phyloP scores from a whole-genome alignment of 345 rosid genomes.

The Gossypium mustelinum region DNA sequence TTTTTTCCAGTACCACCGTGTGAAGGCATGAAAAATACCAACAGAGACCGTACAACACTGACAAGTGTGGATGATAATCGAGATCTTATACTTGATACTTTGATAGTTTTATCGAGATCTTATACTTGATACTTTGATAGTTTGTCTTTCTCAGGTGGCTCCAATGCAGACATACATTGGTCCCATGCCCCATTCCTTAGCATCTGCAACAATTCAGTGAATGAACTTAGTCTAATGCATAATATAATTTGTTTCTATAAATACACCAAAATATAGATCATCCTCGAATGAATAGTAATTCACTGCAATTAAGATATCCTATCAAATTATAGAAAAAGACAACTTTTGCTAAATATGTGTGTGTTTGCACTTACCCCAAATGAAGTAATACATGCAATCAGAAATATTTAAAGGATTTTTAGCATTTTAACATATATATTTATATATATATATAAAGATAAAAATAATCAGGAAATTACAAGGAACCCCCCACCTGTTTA shows the following conservation, averaged over 20 bases:
- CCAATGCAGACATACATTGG: constrained; percentile 77
- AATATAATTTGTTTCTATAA: neutral
- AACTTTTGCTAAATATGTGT: too few relatives aligned
- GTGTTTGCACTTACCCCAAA: too few relatives aligned
- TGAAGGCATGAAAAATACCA: constrained; percentile 19
- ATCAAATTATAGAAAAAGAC: too few relatives aligned
- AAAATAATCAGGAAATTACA: neutral
- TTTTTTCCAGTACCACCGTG: constrained; percentile 15
- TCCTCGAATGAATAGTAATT: too few relatives aligned
- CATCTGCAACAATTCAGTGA: constrained; percentile 49
- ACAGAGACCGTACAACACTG: constrained; percentile 5
- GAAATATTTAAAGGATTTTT: neutral
- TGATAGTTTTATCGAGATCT: constrained; percentile 34
- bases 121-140: constrained; percentile 78
- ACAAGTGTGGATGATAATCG: neutral
- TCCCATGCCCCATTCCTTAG: constrained; percentile 85
- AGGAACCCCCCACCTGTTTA: constrained; percentile 53
- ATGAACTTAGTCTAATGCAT: neutral
- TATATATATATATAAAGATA: too few relatives aligned
- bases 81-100: constrained; percentile 63
- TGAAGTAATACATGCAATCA: too few relatives aligned
- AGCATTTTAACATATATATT: neutral
- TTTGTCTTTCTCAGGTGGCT: constrained; percentile 79
- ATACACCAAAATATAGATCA: neutral
- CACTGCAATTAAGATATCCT: neutral